Evolutionary conservation across 306 rosid species (phyloP).

Genomic region (Cucurbita pepo): DNA sequence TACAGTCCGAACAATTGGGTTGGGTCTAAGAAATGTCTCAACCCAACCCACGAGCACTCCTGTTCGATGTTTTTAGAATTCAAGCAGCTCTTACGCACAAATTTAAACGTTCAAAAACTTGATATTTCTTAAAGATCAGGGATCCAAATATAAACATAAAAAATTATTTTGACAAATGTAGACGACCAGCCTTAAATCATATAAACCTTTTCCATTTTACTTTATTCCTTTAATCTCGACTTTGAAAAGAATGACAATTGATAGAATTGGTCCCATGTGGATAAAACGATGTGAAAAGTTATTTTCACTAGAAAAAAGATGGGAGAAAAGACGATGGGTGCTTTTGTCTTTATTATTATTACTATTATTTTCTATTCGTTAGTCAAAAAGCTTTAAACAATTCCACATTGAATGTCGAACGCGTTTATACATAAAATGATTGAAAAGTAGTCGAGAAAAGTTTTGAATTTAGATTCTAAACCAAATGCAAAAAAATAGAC

Average conservation of each 20-base stretch:
- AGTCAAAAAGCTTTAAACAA: not conserved
- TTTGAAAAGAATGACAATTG: not conserved
- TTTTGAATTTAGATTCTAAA: not conserved
- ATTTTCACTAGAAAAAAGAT: not conserved
- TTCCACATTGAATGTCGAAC: not conserved
- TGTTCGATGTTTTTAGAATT: too few relatives aligned
- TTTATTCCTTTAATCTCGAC: not conserved
- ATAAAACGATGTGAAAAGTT: not conserved
- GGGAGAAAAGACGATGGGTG: not conserved
- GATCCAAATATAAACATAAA: too few relatives aligned
- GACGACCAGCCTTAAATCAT: too few relatives aligned
- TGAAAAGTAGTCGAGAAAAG: not conserved
- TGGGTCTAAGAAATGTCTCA: too few relatives aligned
- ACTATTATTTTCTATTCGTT: not conserved
- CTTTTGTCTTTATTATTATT: not conserved
- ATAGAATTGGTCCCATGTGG: not conserved
- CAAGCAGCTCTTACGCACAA: too few relatives aligned
- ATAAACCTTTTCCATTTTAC: not conserved
- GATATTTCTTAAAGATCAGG: too few relatives aligned
- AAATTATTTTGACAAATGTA: too few relatives aligned
- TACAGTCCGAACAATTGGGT: too few relatives aligned
- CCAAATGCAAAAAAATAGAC: too few relatives aligned
- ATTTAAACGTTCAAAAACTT: too few relatives aligned
- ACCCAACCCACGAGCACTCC: too few relatives aligned
- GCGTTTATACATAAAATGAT: not conserved